Conservation (phyloP, 1,284 basidiomycete species). For the Ganoderma lingzhi region DNA sequence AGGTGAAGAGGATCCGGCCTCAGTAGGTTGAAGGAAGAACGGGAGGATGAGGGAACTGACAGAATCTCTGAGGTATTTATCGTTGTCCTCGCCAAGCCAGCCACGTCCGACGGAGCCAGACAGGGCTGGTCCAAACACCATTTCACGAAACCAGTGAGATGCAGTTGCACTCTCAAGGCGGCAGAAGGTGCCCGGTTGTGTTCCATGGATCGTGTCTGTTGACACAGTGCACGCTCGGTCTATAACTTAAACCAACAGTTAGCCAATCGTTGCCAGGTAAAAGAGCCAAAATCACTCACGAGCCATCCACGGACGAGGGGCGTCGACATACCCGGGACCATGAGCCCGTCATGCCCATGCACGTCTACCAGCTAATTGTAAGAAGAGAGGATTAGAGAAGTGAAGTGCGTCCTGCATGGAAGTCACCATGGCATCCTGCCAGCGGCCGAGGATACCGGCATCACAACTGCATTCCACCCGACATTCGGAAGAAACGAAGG, state of each 20-base stretch:
- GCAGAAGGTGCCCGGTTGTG: not conserved
- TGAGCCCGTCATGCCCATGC: not conserved
- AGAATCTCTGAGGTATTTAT: constrained; percentile 1
- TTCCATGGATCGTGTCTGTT: not conserved
- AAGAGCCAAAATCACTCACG: not conserved
- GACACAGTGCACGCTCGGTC: not conserved
- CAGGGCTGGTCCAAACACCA: not conserved
- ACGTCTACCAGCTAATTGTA: not conserved
- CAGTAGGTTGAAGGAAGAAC: constrained; percentile 21
- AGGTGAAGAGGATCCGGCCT: constrained; percentile 33
- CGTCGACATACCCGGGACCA: not conserved
- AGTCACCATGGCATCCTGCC: not conserved
- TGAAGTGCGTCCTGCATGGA: not conserved
- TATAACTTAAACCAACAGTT: not conserved
- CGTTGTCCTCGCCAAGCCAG: not conserved
- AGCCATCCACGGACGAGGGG: not conserved
- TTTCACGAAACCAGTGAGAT: not conserved
- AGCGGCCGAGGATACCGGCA: not conserved
- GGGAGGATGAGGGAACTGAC: constrained; percentile 9
- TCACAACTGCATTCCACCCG: not conserved
- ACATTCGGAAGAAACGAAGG: not conserved
- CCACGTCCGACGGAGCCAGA: not conserved
- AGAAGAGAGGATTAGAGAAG: not conserved
- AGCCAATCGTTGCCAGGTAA: not conserved
- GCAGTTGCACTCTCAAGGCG: not conserved